phyloP scores from a whole-genome alignment of 805 yeast genomes.

The Cyberlindnera americana region DNA sequence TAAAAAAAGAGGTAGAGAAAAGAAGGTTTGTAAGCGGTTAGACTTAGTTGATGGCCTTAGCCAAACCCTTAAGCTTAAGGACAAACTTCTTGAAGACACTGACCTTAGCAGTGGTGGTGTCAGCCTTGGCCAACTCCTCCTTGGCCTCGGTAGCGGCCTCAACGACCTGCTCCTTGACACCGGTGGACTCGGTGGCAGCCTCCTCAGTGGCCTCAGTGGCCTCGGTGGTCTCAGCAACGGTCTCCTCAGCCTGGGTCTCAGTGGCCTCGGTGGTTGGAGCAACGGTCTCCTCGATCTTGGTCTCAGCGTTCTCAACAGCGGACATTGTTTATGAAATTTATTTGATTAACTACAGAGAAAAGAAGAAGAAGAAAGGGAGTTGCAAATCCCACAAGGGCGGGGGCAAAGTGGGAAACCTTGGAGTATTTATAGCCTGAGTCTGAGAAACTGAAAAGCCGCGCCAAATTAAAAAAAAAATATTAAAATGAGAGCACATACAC shows the following conservation, averaged over 20 bases:
- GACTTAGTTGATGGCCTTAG: constrained; percentile 10
- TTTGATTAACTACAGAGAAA: too few relatives aligned
- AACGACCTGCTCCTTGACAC: constrained; percentile 15
- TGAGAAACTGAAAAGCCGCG: too few relatives aligned
- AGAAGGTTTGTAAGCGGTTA: too few relatives aligned
- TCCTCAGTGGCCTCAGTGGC: constrained; percentile 13
- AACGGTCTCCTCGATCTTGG: constrained; percentile 21
- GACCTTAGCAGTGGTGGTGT: constrained; percentile 4
- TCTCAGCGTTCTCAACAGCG: constrained; percentile 22
- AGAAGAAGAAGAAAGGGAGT: background rate
- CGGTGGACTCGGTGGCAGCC: constrained; percentile 15
- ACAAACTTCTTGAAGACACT: constrained; percentile 23
- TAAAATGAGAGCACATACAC: too few relatives aligned
- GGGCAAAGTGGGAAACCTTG: background rate
- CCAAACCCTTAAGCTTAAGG: constrained; percentile 22
- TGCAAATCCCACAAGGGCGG: constrained; percentile 1
- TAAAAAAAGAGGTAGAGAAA: background rate
- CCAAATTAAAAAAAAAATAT: background rate
- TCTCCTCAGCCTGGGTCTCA: constrained; percentile 18
- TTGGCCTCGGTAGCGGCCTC: constrained; percentile 20
- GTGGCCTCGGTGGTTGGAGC: constrained; percentile 15
- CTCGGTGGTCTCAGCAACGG: constrained; percentile 15
- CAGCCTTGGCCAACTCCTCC: constrained; percentile 12
- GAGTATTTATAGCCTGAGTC: constrained; percentile 9
- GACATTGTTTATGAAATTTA: too few relatives aligned